phyloP scores from a whole-genome alignment of 306 rosid genomes.

The Malus fusca region DNA sequence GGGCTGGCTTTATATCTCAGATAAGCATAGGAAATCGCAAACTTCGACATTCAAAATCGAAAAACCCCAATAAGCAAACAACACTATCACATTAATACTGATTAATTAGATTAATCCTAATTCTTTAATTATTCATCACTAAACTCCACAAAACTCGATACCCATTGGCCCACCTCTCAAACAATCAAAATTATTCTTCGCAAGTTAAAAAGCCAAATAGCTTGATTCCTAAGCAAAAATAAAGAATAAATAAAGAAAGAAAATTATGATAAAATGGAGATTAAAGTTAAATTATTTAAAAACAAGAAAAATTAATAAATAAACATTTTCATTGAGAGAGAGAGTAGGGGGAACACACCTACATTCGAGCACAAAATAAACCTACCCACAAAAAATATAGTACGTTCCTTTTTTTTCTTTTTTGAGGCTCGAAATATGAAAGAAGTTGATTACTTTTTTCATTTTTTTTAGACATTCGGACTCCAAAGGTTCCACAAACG shows the following conservation, averaged over 20 bases:
- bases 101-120: background rate
- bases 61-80: slow-evolving; percentile 8
- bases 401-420: background rate
- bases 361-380: slow-evolving; percentile 16
- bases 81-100: background rate
- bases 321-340: slow-evolving; percentile 9
- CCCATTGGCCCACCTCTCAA: slow-evolving; percentile 13
- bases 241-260: slow-evolving; percentile 5
- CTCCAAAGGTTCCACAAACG: slow-evolving; percentile 75
- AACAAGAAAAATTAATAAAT: background rate
- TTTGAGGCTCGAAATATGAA: slow-evolving; percentile 17
- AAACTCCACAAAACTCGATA: background rate
- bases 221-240: slow-evolving; percentile 25
- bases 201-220: background rate
- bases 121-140: background rate
- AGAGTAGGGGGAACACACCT: slow-evolving; percentile 7
- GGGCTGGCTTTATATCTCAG: background rate
- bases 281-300: background rate
- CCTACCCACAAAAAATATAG: slow-evolving; percentile 19
- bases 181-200: background rate
- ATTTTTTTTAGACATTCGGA: slow-evolving; percentile 40
- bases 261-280: background rate
- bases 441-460: background rate
- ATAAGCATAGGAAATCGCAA: slow-evolving; percentile 14
- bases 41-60: slow-evolving; percentile 5